Base-by-base conservation (phyloP, 352 stramenopile genomes). In the Globisporangium polare region DNA sequence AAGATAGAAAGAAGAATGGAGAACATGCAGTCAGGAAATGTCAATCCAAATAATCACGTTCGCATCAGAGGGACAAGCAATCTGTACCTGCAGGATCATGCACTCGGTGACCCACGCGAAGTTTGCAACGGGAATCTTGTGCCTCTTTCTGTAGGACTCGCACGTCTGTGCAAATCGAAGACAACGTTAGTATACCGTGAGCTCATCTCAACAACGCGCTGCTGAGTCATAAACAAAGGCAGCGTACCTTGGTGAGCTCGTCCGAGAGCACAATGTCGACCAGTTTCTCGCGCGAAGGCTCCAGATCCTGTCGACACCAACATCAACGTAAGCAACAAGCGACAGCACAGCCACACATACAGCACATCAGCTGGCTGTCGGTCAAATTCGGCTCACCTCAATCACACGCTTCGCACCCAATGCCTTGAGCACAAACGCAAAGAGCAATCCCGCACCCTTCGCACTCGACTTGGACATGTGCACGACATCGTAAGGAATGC, bases 91-190 rank as follows among this genome's bases (percentile, higher is more conserved):
- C 27, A 89, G 71, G 58, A 94, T 81, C 55, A 94, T 77, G 60
- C 85, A 94, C 58, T 94, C 85, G 3, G 80, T 90, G 15, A 91
- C 77, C 85, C 85, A 94, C 33, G 81, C 71, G 27, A 90, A 91
- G n/a, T 72, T 80, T 59, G 88, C 89, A 29, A 89, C 65, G 0
- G 68, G 65, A 8, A 81, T 47, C 5, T 65, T 52, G 33, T 74
- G 69, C 10, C 68, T 83, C 53, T 55, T 67, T 26, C 69, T 69
- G 58, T 83, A 85, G 20, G 78, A 78, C 29, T 80, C 69, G 49
- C 80, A 90, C 17, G 69, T 74, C 83, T 92, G 47, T 5, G 13
- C 5, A 45, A 15, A 35, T 55, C 1, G 31, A 46, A 53, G 35
- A 29, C 5, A 51, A 17, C 10, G 33, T 17, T 0, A 39, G 33